These are phyloP conservation scores for Monosporascus sp. DNA, from an alignment of 2,329 filamentous ascomycete species.

Conservation along the genomic window DNA sequence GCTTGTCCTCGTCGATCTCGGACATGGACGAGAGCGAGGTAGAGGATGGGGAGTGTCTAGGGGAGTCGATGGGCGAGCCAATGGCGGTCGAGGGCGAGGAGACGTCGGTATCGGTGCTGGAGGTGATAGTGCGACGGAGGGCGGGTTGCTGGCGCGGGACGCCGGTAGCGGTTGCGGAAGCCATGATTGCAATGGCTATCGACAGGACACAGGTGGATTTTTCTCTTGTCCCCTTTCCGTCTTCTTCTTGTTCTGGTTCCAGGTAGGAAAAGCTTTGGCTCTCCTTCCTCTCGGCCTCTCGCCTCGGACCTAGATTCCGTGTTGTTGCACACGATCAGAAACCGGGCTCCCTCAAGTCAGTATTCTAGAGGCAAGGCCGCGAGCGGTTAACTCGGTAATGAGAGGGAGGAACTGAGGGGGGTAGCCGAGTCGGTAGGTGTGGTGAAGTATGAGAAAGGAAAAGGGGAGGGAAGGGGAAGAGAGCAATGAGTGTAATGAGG, in stretches of 20 bases:
- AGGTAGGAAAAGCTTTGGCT: neutral
- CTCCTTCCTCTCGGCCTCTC: too few relatives aligned
- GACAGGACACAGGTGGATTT: neutral
- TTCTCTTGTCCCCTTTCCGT: neutral
- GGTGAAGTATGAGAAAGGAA: neutral
- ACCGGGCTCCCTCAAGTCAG: neutral
- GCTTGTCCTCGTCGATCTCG: slow-evolving; percentile 51
- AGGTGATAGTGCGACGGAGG: slow-evolving; percentile 43
- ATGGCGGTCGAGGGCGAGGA: slow-evolving; percentile 51
- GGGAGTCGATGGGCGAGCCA: slow-evolving; percentile 55
- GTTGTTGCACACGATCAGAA: neutral
- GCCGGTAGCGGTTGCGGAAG: slow-evolving; percentile 39
- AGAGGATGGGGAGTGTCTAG: slow-evolving; percentile 64
- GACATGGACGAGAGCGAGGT: slow-evolving; percentile 89
- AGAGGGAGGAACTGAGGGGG: neutral
- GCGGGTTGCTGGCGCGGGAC: slow-evolving; percentile 37
- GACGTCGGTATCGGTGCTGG: slow-evolving; percentile 37
- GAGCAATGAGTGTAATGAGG: neutral
- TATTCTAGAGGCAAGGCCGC: neutral
- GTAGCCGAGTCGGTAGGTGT: neutral
- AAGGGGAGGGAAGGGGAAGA: neutral
- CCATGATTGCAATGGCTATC: slow-evolving; percentile 31
- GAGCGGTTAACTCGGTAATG: neutral
- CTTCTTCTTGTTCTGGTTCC: neutral
- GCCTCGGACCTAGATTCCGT: neutral